Percentiles rank a stretch among this genome's conserved stretches.
These are phyloP conservation scores for Bryoerythrophyllum caledonicum DNA, from an alignment of 225 moss, liverwort and hornwort genomes.

Conservation along the genomic window DNA sequence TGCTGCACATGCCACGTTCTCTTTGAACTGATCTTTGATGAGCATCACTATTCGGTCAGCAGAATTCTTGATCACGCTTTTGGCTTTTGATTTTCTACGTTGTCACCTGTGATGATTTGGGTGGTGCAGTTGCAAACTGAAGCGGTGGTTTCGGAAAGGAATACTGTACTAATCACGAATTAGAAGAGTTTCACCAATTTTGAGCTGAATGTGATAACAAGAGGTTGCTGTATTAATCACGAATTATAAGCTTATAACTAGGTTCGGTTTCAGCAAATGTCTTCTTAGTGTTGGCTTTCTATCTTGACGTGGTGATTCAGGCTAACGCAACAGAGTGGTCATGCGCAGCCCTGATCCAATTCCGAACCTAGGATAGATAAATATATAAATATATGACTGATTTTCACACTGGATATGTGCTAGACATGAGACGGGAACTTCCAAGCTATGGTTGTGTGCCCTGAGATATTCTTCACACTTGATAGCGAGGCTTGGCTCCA, in stretches of 20 bases:
- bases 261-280: neutral
- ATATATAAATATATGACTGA: neutral
- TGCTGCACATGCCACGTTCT: neutral
- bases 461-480: conserved; percentile 14
- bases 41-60: neutral
- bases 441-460: conserved; percentile 7
- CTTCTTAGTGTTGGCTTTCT: neutral
- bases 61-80: neutral
- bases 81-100: neutral
- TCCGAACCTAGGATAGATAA: neutral
- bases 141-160: neutral
- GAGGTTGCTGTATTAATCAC: too few species aligned
- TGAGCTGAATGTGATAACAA: too few species aligned
- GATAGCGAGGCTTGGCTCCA: conserved; percentile 18
- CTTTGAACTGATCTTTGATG: neutral
- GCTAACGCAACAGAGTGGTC: neutral
- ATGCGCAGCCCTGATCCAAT: neutral
- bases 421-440: conserved; percentile 13
- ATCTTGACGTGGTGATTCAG: neutral
- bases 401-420: neutral
- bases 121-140: neutral
- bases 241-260: too few species aligned
- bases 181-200: too few species aligned
- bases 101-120: neutral
- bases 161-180: neutral